Evolutionary conservation across 345 rosid genomes (phyloP).

Genomic region (Cardiospermum halicacabum): DNA sequence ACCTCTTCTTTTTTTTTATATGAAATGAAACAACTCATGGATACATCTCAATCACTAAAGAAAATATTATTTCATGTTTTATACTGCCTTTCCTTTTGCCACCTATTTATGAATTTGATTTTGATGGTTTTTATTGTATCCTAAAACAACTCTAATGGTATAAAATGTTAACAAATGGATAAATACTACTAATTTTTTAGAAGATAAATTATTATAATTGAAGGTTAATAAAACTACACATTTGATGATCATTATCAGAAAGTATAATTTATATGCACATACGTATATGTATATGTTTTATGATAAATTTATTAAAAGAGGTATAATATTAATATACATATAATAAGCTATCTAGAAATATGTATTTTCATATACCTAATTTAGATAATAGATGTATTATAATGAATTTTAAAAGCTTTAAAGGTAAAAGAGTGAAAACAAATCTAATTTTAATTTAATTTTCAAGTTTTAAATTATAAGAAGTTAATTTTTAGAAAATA

Average conservation of each 20-base stretch:
- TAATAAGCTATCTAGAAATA: background rate
- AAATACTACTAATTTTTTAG: no score
- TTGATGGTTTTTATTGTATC: no score
- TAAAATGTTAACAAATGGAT: no score
- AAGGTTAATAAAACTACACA: background rate
- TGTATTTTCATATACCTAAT: constrained; percentile 2
- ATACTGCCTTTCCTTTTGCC: background rate
- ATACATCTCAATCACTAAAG: constrained; percentile 26
- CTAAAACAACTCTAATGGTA: no score
- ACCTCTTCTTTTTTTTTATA: constrained; percentile 26
- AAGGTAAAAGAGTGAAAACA: no score
- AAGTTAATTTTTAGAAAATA: no score
- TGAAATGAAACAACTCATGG: constrained; percentile 4
- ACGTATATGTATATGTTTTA: background rate
- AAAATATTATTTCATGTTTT: constrained; percentile 10
- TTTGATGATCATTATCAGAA: background rate
- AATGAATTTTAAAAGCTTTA: no score
- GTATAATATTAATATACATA: background rate
- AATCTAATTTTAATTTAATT: no score
- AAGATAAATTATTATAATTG: no score
- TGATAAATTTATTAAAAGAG: no score
- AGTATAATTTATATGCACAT: background rate
- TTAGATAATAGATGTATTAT: constrained; percentile 3
- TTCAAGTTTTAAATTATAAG: no score
- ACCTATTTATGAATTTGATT: no score